Evolutionary conservation across 306 rosid genomes (phyloP), one percentile per base, ranked within the genome.

Genomic region (Glycine soja): DNA sequence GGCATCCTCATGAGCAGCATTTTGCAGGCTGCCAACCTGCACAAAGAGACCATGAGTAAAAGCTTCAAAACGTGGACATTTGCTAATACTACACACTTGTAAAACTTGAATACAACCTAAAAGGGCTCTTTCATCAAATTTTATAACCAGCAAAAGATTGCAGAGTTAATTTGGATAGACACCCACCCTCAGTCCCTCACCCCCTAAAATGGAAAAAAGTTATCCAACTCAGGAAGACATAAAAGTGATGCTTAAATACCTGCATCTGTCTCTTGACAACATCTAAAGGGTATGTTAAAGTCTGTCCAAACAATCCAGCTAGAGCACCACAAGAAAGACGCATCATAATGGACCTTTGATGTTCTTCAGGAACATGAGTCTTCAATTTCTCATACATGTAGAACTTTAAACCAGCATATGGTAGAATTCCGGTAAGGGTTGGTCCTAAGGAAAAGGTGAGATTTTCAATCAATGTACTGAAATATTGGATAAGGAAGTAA

Each of bases 261-360:
- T 95, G 99, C 99, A 95, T 93, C 76, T 95, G 99, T 86, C 99
- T 89, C 90, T 97, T 90, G 42, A 95, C 97, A 74, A 95, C 99
- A 80, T 95, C 99, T 81, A 95, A 80, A 34, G 99, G 99, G 85
- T 95, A 95, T 0, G 99, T 95, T 82, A 91, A 61, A 12, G 99
- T 95, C 90, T 95, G 99, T 75, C 99, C 99, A 81, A 93, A 91
- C 83, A 95, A 83, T 66, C 98, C 98, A 69, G 99, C 99, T 15
- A 95, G 81, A 70, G 99, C 99, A 82, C 98, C 99, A 74, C 99
- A 95, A 67, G 93, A 89, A 72, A 95, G 99, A 19, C 92, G 93
- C 90, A 90, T 89, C 75, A 81, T 72, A 71, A 95, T 89, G 74
- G 97, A 88, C 61, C 79, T 91, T 68, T 84, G 95, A 74, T 95